Base-by-base conservation (phyloP, 345 rosid genomes). In the Eutrema japonicum region DNA sequence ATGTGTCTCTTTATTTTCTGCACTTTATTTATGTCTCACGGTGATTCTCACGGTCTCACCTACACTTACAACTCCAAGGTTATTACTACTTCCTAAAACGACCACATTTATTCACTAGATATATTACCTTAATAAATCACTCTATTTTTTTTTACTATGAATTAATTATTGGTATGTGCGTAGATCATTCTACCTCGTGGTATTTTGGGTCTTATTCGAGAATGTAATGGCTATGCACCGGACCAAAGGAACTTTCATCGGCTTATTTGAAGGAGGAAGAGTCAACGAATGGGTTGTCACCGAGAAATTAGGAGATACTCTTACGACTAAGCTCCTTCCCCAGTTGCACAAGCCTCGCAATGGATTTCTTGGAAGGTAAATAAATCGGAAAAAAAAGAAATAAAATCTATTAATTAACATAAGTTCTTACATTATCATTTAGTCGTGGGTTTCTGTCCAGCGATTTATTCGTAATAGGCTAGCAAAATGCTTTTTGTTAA, bases 221-320 rank as follows among this genome's bases (percentile, higher is more conserved):
- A 83, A 83, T 45, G 87, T 82, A 6, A 85, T 85, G 87, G 81
- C 89, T 12, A 69, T 83, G 56, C 87, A 85, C 64, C 76, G 89
- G 13, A 81, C 87, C 9, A 85, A 83, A 57, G 89, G 86, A 16
- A 82, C 87, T 18, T 59, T 78, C 8, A 85, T 90, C 27, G 76
- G 76, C 18, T 33, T 72, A 53, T 43, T 63, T n/a, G 70, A 72
- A 72, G 63, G 76, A 22, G 62, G 22, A 52, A 62, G 69, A 41
- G 76, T 72, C 13, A 72, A 72, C 18, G 76, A 72, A 72, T 72
- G 76, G 76, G 69, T 62, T 40, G 76, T 72, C 36, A 72, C 76
- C 0, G 62, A 72, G 22, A 72, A 72, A 22, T 5, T 53, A 43
- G 76, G 76, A 63, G 96, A 87, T 51, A 82, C 82, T n/a, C 68